Evolutionary conservation across 2,329 filamentous ascomycete genomes (phyloP).

Genomic region (Aspergillus carbonarius): DNA sequence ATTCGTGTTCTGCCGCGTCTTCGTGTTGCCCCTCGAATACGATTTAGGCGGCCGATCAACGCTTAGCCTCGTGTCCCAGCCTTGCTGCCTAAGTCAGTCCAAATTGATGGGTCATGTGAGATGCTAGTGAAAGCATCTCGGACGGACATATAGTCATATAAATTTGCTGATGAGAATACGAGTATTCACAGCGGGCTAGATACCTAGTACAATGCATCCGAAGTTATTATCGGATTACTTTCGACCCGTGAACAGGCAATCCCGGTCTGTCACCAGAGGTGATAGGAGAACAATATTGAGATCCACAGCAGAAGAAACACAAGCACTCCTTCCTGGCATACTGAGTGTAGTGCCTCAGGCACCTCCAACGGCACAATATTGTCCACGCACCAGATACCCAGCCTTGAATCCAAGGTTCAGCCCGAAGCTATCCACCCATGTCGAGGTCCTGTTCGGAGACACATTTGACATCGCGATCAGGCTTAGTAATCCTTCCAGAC

Average conservation of each 20-base stretch:
- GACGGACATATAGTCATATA: not conserved
- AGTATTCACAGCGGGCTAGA: not conserved
- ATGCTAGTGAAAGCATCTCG: not conserved
- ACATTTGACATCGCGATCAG: conserved; percentile 57
- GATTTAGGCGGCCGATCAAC: not conserved
- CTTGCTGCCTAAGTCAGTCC: not conserved
- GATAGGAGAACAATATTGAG: conserved; percentile 33
- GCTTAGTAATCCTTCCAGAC: conserved; percentile 24
- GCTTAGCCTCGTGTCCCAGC: not conserved
- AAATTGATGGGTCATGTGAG: not conserved
- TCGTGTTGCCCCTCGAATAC: not conserved
- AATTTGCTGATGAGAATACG: not conserved
- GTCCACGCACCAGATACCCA: conserved; percentile 38
- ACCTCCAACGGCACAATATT: conserved; percentile 42
- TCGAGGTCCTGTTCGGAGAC: conserved; percentile 58
- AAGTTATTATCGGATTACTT: not conserved
- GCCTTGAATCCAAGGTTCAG: conserved; percentile 45
- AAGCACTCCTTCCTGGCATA: conserved; percentile 48
- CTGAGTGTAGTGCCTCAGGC: conserved; percentile 45
- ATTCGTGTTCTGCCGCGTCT: conserved; percentile 7
- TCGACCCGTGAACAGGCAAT: not conserved
- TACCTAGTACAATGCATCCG: not conserved
- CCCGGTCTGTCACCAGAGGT: not conserved
- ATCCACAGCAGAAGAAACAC: conserved; percentile 50
- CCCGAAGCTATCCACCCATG: conserved; percentile 39